Base-by-base conservation (phyloP, 768 basidiomycete genomes). In the Suillus subluteus region DNA sequence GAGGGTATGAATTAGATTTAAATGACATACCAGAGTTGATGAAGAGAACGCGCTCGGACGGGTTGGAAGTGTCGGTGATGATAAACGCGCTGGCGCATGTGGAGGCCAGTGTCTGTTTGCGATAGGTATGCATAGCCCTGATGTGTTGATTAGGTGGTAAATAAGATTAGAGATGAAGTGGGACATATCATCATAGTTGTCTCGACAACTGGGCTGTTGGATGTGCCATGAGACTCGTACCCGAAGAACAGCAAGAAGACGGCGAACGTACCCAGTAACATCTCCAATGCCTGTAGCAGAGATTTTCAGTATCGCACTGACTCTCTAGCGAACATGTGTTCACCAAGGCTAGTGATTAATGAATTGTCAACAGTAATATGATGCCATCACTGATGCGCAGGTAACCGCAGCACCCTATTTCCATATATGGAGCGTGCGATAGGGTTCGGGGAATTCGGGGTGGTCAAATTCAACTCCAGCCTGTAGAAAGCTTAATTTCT, bases 41-140 rank as follows among this genome's bases (percentile, higher is more conserved):
- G n/a, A n/a, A n/a, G n/a, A n/a, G n/a, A n/a, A n/a, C n/a, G n/a
- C n/a, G n/a, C n/a, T n/a, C n/a, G n/a, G n/a, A n/a, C n/a, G n/a
- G n/a, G n/a, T n/a, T n/a, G n/a, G n/a, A n/a, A n/a, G n/a, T n/a
- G n/a, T n/a, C n/a, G n/a, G n/a, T n/a, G n/a, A n/a, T n/a, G 67
- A 94, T 90, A 73, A 88, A 94, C 0, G 90, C 91, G 86, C 75
- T 93, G 87, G 21, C 92, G 84, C 90, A 92, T 88, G 75, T 94
- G 91, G 64, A 93, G 79, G 11, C 92, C 91, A 0, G 87, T 89
- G 72, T 89, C 90, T 2, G 85, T 88, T 74, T 94, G 92, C 0
- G 80, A 72, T 9, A 88, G 72, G 2, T 78, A 82, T 4, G 90
- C 91, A 74, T 92, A 93, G 9, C 92, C 91, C 88, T 90, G 64